Conservation (phyloP, 1,284 basidiomycete species). For the Ganoderma sinense region DNA sequence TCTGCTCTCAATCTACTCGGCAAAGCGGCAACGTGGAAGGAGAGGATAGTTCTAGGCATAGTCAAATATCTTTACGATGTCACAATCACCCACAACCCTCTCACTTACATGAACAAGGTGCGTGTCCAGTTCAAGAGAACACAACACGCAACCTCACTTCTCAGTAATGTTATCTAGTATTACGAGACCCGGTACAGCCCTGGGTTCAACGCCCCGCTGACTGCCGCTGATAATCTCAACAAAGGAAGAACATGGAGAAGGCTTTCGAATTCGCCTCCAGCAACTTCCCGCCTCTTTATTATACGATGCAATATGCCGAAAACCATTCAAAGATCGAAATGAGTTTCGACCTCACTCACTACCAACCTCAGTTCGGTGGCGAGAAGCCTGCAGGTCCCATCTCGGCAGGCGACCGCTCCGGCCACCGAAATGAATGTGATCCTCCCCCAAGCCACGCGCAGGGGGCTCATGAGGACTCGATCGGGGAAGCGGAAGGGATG, state of each 20-base stretch:
- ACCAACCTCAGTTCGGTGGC: slow-evolving; percentile 57
- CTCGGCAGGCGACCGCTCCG: slow-evolving; percentile 25
- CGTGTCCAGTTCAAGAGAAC: not conserved
- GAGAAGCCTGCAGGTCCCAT: slow-evolving; percentile 38
- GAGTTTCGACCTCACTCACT: slow-evolving; percentile 66
- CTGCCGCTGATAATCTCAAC: slow-evolving; percentile 40
- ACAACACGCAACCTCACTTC: not conserved
- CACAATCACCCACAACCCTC: slow-evolving; percentile 65
- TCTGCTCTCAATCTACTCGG: slow-evolving; percentile 63
- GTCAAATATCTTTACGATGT: slow-evolving; percentile 66
- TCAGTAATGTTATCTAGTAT: slow-evolving; percentile 41
- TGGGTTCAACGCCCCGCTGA: slow-evolving; percentile 48
- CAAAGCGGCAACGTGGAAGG: slow-evolving; percentile 60
- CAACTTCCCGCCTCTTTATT: slow-evolving; percentile 62
- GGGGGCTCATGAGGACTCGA: slow-evolving; percentile 26
- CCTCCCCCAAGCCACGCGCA: slow-evolving; percentile 23
- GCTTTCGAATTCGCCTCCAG: slow-evolving; percentile 53
- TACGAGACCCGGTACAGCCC: slow-evolving; percentile 54
- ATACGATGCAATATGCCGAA: slow-evolving; percentile 62
- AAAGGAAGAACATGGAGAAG: slow-evolving; percentile 46
- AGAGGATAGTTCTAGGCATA: slow-evolving; percentile 64
- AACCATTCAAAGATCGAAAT: slow-evolving; percentile 69
- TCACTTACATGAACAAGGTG: slow-evolving; percentile 63
- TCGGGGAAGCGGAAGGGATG: slow-evolving; percentile 27
- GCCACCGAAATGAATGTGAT: no score